Conservation (phyloP, 108 stramenopile genomes). For the Nitzschia palea region DNA sequence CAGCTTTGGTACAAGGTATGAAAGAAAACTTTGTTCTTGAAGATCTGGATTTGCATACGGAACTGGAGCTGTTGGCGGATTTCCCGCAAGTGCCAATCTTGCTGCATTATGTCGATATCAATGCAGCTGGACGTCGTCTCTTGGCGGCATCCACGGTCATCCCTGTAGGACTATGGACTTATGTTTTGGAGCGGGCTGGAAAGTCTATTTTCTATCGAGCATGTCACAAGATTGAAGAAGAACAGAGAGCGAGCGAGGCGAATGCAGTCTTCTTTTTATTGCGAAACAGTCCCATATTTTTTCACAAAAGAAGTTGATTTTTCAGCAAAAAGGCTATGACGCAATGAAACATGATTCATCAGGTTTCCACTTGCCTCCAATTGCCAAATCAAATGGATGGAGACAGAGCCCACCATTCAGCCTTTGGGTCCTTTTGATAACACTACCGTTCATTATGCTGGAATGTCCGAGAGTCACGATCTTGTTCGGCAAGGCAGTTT, state of each 20-base stretch:
- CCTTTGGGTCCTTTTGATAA: too few species aligned
- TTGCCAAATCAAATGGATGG: too few species aligned
- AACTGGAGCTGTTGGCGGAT: too few species aligned
- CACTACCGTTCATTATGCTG: too few species aligned
- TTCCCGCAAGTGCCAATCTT: not conserved
- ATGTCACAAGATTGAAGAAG: not conserved
- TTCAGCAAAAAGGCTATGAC: too few species aligned
- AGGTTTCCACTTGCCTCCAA: too few species aligned
- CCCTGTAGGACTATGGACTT: conserved; percentile 6
- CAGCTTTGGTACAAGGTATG: not conserved
- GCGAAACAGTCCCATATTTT: not conserved
- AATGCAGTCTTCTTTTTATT: conserved; percentile 3
- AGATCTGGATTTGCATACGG: conserved; percentile 19
- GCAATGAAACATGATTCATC: too few species aligned
- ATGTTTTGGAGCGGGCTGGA: conserved; percentile 17
- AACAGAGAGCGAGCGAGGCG: not conserved
- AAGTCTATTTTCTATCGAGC: not conserved
- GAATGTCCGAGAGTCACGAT: too few species aligned
- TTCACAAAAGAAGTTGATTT: not conserved
- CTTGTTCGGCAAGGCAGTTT: too few species aligned
- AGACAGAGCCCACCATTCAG: too few species aligned
- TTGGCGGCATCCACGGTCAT: not conserved
- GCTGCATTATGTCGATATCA: conserved; percentile 5
- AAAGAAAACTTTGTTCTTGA: not conserved
- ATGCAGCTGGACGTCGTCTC: conserved; percentile 9